A percentile compares a stretch with the other conserved stretches of the same genome.
phyloP scores from a whole-genome alignment of 2,329 filamentous ascomycete species.

The Geosmithia morbida region DNA sequence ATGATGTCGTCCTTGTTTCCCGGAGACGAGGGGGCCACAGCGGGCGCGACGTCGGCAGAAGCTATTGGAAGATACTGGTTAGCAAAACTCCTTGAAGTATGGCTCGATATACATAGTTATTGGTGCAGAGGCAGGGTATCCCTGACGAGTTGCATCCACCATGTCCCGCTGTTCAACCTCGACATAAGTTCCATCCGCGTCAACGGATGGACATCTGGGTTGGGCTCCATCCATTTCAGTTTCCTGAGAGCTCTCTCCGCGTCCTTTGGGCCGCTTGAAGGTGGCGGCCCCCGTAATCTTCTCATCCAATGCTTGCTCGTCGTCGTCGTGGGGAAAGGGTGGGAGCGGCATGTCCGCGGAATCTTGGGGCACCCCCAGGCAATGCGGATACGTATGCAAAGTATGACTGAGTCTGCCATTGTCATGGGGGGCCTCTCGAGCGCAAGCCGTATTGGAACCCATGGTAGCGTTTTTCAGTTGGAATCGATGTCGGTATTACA shows the following conservation, averaged over 20 bases:
- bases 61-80: constrained; percentile 22
- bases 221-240: too few relatives aligned
- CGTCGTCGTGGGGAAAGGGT: background rate
- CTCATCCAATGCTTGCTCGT: too few relatives aligned
- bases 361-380: background rate
- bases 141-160: background rate
- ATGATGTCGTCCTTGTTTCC: constrained; percentile 20
- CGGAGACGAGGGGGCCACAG: constrained; percentile 25
- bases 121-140: background rate
- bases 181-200: too few relatives aligned
- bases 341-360: background rate
- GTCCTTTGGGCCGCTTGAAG: background rate
- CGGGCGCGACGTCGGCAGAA: constrained; percentile 27
- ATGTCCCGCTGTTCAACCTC: background rate
- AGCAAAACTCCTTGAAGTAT: constrained; percentile 11
- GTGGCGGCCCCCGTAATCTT: background rate
- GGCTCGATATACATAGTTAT: background rate
- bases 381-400: too few relatives aligned
- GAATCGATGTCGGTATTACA: background rate
- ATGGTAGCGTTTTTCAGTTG: background rate
- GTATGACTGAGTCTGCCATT: too few relatives aligned
- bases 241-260: background rate
- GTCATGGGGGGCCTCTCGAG: background rate
- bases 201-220: too few relatives aligned
- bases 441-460: background rate